A percentile compares a stretch with the other conserved stretches of the same genome.
phyloP scores from a whole-genome alignment of 441 rosid species.

The Euphorbia schlechtendalii region DNA sequence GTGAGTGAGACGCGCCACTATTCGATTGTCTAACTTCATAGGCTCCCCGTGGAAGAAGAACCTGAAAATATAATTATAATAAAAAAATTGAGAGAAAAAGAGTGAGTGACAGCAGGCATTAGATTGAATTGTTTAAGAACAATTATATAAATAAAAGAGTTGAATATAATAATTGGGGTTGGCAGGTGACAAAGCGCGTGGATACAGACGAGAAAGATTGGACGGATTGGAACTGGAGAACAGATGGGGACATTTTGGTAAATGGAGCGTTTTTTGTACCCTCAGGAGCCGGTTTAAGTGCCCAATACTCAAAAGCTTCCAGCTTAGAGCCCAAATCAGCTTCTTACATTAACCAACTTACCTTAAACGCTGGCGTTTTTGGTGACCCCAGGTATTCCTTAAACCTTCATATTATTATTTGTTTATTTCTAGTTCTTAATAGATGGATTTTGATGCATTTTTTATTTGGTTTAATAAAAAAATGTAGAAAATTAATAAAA shows the following conservation, averaged over 20 bases:
- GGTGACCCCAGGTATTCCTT: slow-evolving; percentile 61
- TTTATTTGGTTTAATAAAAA: no score
- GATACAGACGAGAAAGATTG: slow-evolving; percentile 64
- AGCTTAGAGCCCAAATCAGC: slow-evolving; percentile 76
- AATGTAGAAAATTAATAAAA: no score
- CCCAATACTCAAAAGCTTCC: slow-evolving; percentile 59
- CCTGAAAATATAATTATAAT: no score
- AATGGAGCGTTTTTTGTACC: slow-evolving; percentile 95
- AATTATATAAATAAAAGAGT: no score
- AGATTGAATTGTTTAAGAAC: not conserved
- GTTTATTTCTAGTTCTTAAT: no score
- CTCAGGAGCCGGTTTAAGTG: slow-evolving; percentile 63
- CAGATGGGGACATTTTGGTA: slow-evolving; percentile 83
- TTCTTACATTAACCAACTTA: slow-evolving; percentile 48
- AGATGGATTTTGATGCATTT: no score
- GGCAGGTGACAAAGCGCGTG: slow-evolving; percentile 92
- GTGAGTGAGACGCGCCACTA: no score
- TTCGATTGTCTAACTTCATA: no score
- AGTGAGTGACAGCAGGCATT: no score
- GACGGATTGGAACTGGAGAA: slow-evolving; percentile 88
- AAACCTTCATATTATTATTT: no score
- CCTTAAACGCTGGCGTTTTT: slow-evolving; percentile 64
- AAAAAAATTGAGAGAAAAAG: no score
- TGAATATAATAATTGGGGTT: not conserved
- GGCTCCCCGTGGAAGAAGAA: no score